These are phyloP conservation scores for Talaromyces sp. DNA, from an alignment of 2,329 filamentous ascomycete species.

Conservation along the genomic window DNA sequence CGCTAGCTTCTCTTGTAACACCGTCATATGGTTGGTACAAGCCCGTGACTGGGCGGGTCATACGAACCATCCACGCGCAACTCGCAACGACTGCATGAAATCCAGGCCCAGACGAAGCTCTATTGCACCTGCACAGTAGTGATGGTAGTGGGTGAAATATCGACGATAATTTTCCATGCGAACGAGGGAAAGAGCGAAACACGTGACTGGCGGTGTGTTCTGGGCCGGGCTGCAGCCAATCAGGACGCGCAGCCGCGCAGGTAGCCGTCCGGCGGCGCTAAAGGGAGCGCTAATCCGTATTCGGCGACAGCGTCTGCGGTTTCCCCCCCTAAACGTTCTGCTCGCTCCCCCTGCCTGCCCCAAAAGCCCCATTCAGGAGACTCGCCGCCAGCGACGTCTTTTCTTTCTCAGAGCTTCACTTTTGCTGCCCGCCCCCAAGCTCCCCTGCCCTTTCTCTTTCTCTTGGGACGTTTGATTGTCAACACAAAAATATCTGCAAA, in stretches of 20 bases:
- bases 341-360: constrained; percentile 4
- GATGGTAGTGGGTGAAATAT: not conserved
- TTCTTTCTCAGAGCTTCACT: constrained; percentile 14
- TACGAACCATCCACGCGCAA: not conserved
- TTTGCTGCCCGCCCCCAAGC: constrained; percentile 15
- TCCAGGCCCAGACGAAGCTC: not conserved
- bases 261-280: constrained; percentile 10
- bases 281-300: not conserved
- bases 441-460: constrained; percentile 14
- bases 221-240: constrained; percentile 7
- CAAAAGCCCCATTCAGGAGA: constrained; percentile 15
- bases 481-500: not conserved
- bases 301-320: not conserved
- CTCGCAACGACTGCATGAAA: not conserved
- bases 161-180: not conserved
- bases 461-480: constrained; percentile 15
- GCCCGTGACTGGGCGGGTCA: not conserved
- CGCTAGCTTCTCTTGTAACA: not conserved
- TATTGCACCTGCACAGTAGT: not conserved
- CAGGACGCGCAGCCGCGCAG: constrained; percentile 3
- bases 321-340: constrained; percentile 15
- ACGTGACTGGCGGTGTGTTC: constrained; percentile 8
- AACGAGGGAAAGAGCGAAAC: not conserved
- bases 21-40: not conserved
- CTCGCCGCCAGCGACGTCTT: constrained; percentile 14